These are phyloP conservation scores for Aspergillus panamensis DNA, from an alignment of 495 filamentous ascomycete species.

Conservation along the genomic window DNA sequence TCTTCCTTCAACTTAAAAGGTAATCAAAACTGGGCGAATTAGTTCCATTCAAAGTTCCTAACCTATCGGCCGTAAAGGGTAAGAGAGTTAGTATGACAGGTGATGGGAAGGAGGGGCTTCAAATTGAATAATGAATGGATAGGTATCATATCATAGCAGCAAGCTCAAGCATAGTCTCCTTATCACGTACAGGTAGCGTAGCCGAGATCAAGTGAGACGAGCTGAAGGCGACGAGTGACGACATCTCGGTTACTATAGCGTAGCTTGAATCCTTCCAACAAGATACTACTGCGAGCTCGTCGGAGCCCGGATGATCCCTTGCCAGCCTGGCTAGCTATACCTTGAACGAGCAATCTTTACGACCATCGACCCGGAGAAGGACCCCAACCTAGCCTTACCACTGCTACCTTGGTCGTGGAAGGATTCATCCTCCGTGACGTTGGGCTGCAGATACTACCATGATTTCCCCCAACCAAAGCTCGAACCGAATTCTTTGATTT, in stretches of 20 bases:
- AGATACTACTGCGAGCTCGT: background rate
- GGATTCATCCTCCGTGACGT: too few species aligned
- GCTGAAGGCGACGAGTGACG: background rate
- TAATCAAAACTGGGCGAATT: background rate
- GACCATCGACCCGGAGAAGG: slow-evolving; percentile 1
- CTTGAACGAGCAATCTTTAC: slow-evolving; percentile 5
- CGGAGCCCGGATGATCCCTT: background rate
- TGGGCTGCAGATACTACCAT: background rate
- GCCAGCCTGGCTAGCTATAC: background rate
- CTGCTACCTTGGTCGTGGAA: too few species aligned
- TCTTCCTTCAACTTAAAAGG: too few species aligned
- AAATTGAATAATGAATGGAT: too few species aligned
- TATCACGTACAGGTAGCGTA: background rate
- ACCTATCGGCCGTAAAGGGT: too few species aligned
- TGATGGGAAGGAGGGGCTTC: background rate
- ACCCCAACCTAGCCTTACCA: background rate
- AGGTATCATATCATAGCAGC: too few species aligned
- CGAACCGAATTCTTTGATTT: too few species aligned
- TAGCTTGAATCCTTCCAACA: background rate
- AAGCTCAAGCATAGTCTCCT: background rate
- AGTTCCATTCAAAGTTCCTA: background rate
- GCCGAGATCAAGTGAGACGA: too few species aligned
- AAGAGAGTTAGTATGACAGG: background rate
- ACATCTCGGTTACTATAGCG: slow-evolving; percentile 3
- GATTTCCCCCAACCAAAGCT: background rate